Base-by-base conservation (phyloP, 2,329 filamentous ascomycete species). In the Xylariaceae sp. region DNA sequence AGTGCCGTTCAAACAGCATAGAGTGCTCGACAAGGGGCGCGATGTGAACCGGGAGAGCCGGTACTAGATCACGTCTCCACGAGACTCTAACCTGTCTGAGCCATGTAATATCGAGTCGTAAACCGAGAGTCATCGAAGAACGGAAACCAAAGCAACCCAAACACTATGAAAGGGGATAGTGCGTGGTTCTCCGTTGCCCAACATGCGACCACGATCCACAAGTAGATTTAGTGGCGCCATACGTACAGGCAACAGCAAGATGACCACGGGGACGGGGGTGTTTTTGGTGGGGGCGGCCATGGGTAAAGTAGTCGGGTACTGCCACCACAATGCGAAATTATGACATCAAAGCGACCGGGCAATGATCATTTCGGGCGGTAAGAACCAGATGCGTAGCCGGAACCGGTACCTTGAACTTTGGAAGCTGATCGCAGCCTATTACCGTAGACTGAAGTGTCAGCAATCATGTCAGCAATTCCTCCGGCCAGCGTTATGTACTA, bases 361-460 rank as follows among this genome's bases (percentile, higher is more conserved):
- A 41, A 59, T 58, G 63, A 74, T 79, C 76, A 79, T 76, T 76
- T 76, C 46, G 75, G 74, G 67, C 76, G 74, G 67, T 76, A 76
- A 50, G 72, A 71, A 61, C 74, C 74, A 61, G 75, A 72, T 60
- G 73, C 72, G 69, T 75, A 78, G 67, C 75, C 75, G 59, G 75
- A 72, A 66, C 72, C 75, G 67, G 67, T 62, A 56, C 65, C 70
- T 65, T 75, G 80, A 82, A 86, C 86, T 80, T 88, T 90, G 72
- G 88, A 89, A 83, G 87, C 86, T 82, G 89, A 91, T 83, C 88
- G 89, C 83, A 91, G 88, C 87, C 89, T 91, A 86, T 87, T 88
- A 89, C 84, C 87, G 87, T 84, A 87, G 84, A 89, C 88, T 91
- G 87, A 87, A 82, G 75, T 69, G 88, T 91, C 88, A 91, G 88